phyloP scores from a whole-genome alignment of 2,329 filamentous ascomycete species.

The Mycogone perniciosa region DNA sequence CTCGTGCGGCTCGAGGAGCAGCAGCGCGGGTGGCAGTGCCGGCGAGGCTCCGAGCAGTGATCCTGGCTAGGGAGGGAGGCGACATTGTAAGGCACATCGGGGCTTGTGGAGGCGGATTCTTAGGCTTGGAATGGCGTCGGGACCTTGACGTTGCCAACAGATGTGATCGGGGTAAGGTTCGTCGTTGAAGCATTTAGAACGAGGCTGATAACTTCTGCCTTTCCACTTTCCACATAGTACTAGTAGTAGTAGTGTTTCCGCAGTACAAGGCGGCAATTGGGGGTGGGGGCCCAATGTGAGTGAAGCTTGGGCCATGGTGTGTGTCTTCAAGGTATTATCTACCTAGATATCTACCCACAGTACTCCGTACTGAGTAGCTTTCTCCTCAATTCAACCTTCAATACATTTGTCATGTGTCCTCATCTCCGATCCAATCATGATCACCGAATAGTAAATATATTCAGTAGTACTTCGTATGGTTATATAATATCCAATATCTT shows the following conservation, averaged over 20 bases:
- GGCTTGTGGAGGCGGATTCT: background rate
- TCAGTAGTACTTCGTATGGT: too few relatives aligned
- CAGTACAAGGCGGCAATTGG: background rate
- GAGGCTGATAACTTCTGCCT: background rate
- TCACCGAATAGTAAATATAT: too few relatives aligned
- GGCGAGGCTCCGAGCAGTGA: background rate
- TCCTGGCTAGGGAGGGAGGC: constrained; percentile 1
- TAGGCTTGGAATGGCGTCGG: background rate
- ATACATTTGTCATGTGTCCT: too few relatives aligned
- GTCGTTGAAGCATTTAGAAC: background rate
- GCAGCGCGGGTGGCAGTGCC: background rate
- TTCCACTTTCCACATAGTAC: too few relatives aligned
- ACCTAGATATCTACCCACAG: too few relatives aligned
- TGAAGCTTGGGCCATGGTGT: too few relatives aligned
- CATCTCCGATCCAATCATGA: too few relatives aligned
- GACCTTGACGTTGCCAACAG: background rate
- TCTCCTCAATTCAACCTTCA: too few relatives aligned
- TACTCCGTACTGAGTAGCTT: too few relatives aligned
- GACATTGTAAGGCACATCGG: background rate
- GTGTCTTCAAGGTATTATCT: too few relatives aligned
- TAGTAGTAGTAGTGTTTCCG: background rate
- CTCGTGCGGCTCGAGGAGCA: constrained; percentile 1
- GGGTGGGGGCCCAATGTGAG: background rate
- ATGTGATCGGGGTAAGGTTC: background rate
- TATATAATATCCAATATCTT: too few relatives aligned